Conservation (phyloP, 2,329 filamentous ascomycete species). For the Fusarium virguliforme region DNA sequence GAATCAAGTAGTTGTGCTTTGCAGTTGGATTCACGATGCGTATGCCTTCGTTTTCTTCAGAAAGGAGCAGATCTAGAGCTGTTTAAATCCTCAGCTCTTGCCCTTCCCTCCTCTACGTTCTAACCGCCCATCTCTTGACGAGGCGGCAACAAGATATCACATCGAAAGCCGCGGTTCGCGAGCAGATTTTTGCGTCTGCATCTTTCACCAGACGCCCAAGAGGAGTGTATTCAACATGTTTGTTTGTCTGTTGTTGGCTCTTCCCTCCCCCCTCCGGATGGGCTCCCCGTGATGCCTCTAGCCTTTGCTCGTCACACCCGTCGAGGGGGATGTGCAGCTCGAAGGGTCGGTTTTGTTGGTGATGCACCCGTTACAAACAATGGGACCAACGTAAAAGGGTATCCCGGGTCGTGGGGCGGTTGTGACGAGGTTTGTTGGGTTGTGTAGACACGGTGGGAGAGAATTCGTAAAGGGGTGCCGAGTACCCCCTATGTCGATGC, state of each 20-base stretch:
- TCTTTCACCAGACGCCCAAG: slow-evolving; percentile 8
- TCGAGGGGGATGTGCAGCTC: slow-evolving; percentile 22
- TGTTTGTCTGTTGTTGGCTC: slow-evolving; percentile 1
- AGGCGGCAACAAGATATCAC: slow-evolving; percentile 27
- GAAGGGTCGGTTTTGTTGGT: slow-evolving; percentile 16
- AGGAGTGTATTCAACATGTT: slow-evolving; percentile 6
- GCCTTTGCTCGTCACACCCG: slow-evolving; percentile 29
- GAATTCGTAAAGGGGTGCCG: slow-evolving; percentile 29
- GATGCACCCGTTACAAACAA: slow-evolving; percentile 5
- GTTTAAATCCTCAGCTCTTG: slow-evolving; percentile 36
- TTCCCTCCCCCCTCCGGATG: slow-evolving; percentile 25
- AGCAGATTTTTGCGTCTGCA: background rate
- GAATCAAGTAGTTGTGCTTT: background rate
- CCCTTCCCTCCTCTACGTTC: slow-evolving; percentile 9
- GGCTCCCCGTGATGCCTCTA: slow-evolving; percentile 27
- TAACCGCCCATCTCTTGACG: slow-evolving; percentile 6
- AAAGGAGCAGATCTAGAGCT: slow-evolving; percentile 10
- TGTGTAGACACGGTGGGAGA: slow-evolving; percentile 27
- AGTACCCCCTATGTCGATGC: slow-evolving; percentile 16
- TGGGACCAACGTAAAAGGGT: slow-evolving; percentile 5
- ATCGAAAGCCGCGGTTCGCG: slow-evolving; percentile 21
- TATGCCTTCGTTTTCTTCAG: slow-evolving; percentile 19
- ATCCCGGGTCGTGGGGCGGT: slow-evolving; percentile 34
- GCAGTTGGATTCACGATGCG: background rate
- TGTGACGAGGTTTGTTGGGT: slow-evolving; percentile 28